Evolutionary conservation across 1,139 yeast genomes (phyloP).

Genomic region (Debaryomycetaceae sp.): DNA sequence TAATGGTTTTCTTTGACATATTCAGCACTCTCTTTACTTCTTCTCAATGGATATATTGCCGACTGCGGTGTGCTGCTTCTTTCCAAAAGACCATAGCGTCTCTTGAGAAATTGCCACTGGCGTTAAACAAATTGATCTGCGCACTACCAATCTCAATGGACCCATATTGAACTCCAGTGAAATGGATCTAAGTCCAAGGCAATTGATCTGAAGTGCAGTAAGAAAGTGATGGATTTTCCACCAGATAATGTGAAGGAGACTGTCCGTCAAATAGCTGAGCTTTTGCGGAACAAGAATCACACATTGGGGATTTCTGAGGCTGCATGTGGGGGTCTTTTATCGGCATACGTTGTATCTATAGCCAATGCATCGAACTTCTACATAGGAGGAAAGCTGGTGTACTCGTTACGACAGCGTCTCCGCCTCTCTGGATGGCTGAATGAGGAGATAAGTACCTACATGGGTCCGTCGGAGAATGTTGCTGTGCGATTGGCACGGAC

Average conservation of each 20-base stretch:
- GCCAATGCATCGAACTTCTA: constrained; percentile 85
- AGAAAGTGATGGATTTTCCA: constrained; percentile 52
- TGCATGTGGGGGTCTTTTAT: constrained; percentile 83
- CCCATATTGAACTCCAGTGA: too few relatives aligned
- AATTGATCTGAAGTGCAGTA: neutral
- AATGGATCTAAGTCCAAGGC: too few relatives aligned
- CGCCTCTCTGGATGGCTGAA: constrained; percentile 76
- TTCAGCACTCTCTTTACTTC: neutral
- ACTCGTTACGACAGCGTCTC: constrained; percentile 70
- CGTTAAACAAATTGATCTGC: constrained; percentile 1
- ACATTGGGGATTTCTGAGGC: constrained; percentile 82
- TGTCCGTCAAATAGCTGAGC: constrained; percentile 54
- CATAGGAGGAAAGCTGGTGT: constrained; percentile 79
- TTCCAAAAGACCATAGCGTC: neutral
- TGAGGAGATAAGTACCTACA: constrained; percentile 63
- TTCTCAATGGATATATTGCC: neutral
- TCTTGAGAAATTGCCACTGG: constrained; percentile 5
- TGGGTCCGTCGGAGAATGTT: constrained; percentile 80
- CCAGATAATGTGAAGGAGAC: constrained; percentile 50
- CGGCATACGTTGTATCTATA: constrained; percentile 74
- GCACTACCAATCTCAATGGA: neutral
- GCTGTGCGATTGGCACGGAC: constrained; percentile 76
- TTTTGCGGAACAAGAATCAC: constrained; percentile 50
- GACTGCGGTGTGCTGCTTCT: neutral
- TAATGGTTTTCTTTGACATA: constrained; percentile 17